Percentiles rank a stretch among this genome's conserved stretches.
phyloP scores from a whole-genome alignment of 495 filamentous ascomycete species.

The Lasiosphaeria hispida region DNA sequence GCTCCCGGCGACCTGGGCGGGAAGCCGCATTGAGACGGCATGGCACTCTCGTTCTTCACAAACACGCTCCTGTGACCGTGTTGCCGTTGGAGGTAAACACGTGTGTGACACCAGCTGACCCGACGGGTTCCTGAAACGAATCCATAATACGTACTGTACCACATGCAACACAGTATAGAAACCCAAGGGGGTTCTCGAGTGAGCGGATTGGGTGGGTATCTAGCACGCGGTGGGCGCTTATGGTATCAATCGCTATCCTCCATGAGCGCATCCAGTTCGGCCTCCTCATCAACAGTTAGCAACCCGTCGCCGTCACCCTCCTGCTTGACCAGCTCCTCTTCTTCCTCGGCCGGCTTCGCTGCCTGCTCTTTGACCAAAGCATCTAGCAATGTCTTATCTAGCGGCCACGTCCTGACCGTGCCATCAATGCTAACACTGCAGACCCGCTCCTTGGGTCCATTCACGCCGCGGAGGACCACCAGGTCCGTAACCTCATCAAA shows the following conservation, averaged over 20 bases:
- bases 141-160: neutral
- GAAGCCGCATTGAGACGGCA: neutral
- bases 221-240: neutral
- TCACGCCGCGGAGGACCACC: conserved; percentile 53
- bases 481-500: conserved; percentile 89
- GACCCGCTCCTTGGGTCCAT: conserved; percentile 39
- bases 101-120: neutral
- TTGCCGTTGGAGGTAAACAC: neutral
- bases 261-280: conserved; percentile 85
- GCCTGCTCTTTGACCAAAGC: conserved; percentile 52
- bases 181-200: neutral
- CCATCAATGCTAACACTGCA: conserved; percentile 86
- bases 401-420: conserved; percentile 78
- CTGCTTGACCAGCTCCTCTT: conserved; percentile 28
- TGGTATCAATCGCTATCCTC: conserved; percentile 55
- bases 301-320: conserved; percentile 34
- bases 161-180: neutral
- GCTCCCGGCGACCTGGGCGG: too few species aligned
- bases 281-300: conserved; percentile 79
- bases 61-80: neutral
- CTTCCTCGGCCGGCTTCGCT: conserved; percentile 41
- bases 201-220: neutral
- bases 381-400: conserved; percentile 62
- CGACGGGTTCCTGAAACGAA: conserved; percentile 9
- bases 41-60: too few species aligned